Conservation (phyloP, 345 rosid species). For the Adansonia digitata region DNA sequence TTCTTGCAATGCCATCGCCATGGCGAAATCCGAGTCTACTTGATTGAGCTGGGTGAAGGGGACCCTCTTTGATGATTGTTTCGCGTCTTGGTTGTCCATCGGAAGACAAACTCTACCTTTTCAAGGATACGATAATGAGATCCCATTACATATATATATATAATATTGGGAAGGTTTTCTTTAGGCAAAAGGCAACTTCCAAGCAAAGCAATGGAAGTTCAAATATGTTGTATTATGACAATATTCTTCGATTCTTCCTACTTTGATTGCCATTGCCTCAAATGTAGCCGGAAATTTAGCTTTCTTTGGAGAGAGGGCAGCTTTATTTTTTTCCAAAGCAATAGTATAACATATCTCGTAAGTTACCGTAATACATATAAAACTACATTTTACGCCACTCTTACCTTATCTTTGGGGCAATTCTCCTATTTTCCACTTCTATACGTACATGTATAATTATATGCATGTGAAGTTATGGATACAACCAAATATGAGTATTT, state of each 20-base stretch:
- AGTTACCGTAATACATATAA: neutral
- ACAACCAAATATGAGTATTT: neutral
- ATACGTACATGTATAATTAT: neutral
- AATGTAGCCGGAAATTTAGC: conserved; percentile 4
- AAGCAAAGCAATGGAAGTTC: conserved; percentile 25
- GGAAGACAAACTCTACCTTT: neutral
- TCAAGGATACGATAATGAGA: no score
- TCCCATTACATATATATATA: neutral
- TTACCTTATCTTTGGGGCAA: neutral
- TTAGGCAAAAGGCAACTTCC: conserved; percentile 30
- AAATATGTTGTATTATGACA: neutral
- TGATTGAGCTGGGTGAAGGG: conserved; percentile 26
- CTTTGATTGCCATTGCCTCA: neutral
- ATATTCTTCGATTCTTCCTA: neutral
- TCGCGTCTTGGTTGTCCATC: conserved; percentile 25
- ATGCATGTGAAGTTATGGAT: neutral
- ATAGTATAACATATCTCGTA: neutral
- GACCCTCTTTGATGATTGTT: conserved; percentile 25
- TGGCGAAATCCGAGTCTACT: conserved; percentile 33
- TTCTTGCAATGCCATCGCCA: conserved; percentile 36
- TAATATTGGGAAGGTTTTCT: neutral
- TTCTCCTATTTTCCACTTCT: neutral
- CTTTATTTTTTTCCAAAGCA: neutral
- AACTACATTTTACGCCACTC: neutral
- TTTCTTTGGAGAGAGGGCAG: neutral